Evolutionary conservation across 192 early-diverging fungal species (phyloP), one percentile per base, ranked within the genome.

Genomic region (Dimargaris cristalligena): DNA sequence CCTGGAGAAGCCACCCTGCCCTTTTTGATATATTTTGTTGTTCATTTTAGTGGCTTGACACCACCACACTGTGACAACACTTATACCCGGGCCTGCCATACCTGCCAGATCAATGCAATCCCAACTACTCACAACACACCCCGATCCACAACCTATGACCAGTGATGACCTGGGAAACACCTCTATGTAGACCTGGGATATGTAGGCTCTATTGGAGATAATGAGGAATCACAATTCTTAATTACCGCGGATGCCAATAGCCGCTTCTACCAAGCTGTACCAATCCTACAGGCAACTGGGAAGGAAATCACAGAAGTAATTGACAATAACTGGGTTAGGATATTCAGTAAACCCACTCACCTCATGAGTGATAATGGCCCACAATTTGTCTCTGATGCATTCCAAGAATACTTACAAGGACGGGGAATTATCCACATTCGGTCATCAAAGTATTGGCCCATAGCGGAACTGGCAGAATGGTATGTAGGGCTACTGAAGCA

Each of bases 351-450:
- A 0, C 63, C 60, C 0, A 16, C 0, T 16, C 8, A 31, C n/a
- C 18, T 69, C 28, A 60, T 61, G 0, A 62, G 60, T 16, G 63
- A 69, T 60, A 69, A 69, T 30, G 60, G 60, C 14, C 56, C 50
- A 2, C 57, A 51, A 44, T 46, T 69, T 0, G 29, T 22, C 11
- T 64, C 57, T 0, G 33, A 38, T 0, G 50, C 47, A 6, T 65
- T 65, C 44, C 6, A 25, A 6, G 38, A 51, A 0, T 64, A 58
- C 58, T 10, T 65, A 11, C 4, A 1, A 4, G 13, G 20, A 0
- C 1, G 34, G 0, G 32, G 22, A 0, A 60, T 61, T 44, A 60
- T 59, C 20, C 44, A 9, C 22, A 62, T n/a, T n/a, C n/a, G n/a
- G n/a, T n/a, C 63, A 0, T 34, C 59, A 0, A 23, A 38, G 1